Conservation (phyloP, 2,329 filamentous ascomycete species). For the Dothidotthia symphoricarpi region DNA sequence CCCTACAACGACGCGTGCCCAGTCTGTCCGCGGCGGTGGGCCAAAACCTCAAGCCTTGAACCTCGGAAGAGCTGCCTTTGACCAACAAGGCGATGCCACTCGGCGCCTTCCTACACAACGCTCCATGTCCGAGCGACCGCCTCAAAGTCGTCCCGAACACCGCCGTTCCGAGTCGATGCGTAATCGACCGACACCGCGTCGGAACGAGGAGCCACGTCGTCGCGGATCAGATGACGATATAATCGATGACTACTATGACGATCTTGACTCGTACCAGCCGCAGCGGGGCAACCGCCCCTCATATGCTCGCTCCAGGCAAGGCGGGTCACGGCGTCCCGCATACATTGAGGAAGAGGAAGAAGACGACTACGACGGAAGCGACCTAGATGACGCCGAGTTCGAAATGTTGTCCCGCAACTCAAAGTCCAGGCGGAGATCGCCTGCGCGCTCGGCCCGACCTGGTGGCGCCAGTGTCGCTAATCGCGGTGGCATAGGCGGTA, state of each 20-base stretch:
- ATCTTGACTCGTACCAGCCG: slow-evolving; percentile 61
- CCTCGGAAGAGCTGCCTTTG: slow-evolving; percentile 51
- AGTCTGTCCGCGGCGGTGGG: slow-evolving; percentile 50
- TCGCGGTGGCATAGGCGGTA: slow-evolving; percentile 37
- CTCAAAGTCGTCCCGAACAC: slow-evolving; percentile 37
- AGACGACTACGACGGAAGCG: slow-evolving; percentile 67
- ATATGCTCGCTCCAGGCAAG: slow-evolving; percentile 32
- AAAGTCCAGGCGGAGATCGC: slow-evolving; percentile 43
- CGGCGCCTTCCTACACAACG: slow-evolving; percentile 43
- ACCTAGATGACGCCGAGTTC: slow-evolving; percentile 73
- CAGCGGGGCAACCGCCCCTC: slow-evolving; percentile 27
- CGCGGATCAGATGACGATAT: slow-evolving; percentile 49
- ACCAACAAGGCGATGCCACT: slow-evolving; percentile 33
- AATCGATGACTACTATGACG: slow-evolving; percentile 59
- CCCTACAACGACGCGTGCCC: slow-evolving; percentile 46
- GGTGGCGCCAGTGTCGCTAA: slow-evolving; percentile 50
- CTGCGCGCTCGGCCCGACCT: slow-evolving; percentile 40
- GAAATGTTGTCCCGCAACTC: slow-evolving; percentile 65
- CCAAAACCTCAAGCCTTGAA: slow-evolving; percentile 51
- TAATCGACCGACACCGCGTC: slow-evolving; percentile 17
- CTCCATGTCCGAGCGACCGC: slow-evolving; percentile 47
- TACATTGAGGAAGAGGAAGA: slow-evolving; percentile 82
- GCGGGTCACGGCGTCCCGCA: slow-evolving; percentile 51
- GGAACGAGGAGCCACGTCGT: slow-evolving; percentile 30
- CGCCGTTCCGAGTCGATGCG: slow-evolving; percentile 39